Percentiles rank a stretch among this genome's conserved stretches.
These are phyloP conservation scores for Calocera cornea DNA, from an alignment of 768 basidiomycete genomes.

Conservation along the genomic window DNA sequence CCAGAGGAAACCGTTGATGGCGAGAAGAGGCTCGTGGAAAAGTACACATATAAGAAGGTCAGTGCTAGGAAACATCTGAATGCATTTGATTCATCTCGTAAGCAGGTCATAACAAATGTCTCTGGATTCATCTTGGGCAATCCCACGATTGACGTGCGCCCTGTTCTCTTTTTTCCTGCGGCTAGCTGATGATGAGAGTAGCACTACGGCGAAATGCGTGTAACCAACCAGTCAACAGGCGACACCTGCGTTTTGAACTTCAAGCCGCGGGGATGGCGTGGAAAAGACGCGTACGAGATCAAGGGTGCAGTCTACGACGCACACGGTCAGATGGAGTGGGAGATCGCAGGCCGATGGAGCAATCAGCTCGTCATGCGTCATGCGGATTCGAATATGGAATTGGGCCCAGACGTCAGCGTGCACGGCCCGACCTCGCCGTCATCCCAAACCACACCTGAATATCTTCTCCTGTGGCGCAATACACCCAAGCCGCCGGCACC, in stretches of 20 bases:
- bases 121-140: slow-evolving; percentile 88
- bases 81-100: too few relatives aligned
- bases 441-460: slow-evolving; percentile 44
- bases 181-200: too few relatives aligned
- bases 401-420: slow-evolving; percentile 61
- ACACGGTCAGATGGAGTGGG: slow-evolving; percentile 53
- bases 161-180: too few relatives aligned
- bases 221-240: slow-evolving; percentile 80
- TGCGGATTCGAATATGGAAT: slow-evolving; percentile 42
- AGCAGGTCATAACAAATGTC: slow-evolving; percentile 81
- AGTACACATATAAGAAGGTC: too few relatives aligned
- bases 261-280: slow-evolving; percentile 92
- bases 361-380: slow-evolving; percentile 80
- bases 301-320: slow-evolving; percentile 66
- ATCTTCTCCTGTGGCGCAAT: slow-evolving; percentile 85
- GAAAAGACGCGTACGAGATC: slow-evolving; percentile 84
- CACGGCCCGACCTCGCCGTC: slow-evolving; percentile 31
- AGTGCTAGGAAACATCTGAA: too few relatives aligned
- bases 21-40: slow-evolving; percentile 52
- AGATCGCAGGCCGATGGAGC: slow-evolving; percentile 92
- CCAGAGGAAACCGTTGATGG: slow-evolving; percentile 25
- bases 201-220: slow-evolving; percentile 78
- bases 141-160: slow-evolving; percentile 74
- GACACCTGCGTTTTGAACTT: slow-evolving; percentile 83
- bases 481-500: slow-evolving; percentile 70